Evolutionary conservation across 2,329 filamentous ascomycete species (phyloP).

Genomic region (Alternaria triticina): DNA sequence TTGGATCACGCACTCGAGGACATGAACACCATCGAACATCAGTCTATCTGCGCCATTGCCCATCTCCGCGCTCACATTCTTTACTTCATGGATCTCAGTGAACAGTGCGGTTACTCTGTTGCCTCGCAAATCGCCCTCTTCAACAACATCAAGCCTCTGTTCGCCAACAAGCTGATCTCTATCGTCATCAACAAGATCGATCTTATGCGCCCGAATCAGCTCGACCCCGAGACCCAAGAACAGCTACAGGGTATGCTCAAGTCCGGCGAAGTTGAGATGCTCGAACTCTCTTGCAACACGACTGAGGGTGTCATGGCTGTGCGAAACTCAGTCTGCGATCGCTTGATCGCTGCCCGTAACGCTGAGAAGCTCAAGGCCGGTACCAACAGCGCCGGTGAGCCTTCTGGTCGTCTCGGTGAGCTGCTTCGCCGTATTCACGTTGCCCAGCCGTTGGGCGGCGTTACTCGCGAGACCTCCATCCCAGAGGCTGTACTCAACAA

Average conservation of each 20-base stretch:
- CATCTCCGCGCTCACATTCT: slow-evolving; percentile 94
- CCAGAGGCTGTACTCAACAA: slow-evolving; percentile 80
- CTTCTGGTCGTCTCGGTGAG: slow-evolving; percentile 82
- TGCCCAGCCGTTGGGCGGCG: slow-evolving; percentile 85
- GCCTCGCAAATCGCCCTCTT: slow-evolving; percentile 93
- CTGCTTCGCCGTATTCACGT: slow-evolving; percentile 96
- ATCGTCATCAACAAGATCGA: slow-evolving; percentile 99
- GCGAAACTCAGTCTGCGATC: slow-evolving; percentile 93
- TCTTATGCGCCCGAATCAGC: slow-evolving; percentile 82
- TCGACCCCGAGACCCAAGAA: slow-evolving; percentile 78
- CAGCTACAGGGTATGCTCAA: slow-evolving; percentile 82
- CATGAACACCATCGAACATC: slow-evolving; percentile 99
- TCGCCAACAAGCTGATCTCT: slow-evolving; percentile 96
- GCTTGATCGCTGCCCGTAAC: slow-evolving; percentile 89
- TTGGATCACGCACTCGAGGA: slow-evolving; percentile 96
- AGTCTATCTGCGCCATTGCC: slow-evolving; percentile 96
- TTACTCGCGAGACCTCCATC: slow-evolving; percentile 81
- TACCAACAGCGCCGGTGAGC: slow-evolving; percentile 77
- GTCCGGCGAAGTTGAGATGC: slow-evolving; percentile 86
- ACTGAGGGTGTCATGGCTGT: slow-evolving; percentile 92
- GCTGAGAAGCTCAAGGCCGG: slow-evolving; percentile 93
- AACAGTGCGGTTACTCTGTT: slow-evolving; percentile 95
- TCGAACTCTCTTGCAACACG: slow-evolving; percentile 94
- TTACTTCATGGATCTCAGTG: slow-evolving; percentile 97
- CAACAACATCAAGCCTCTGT: slow-evolving; percentile 90